Conservation (phyloP, 495 filamentous ascomycete species). For the Astrocystis sublimbata region DNA sequence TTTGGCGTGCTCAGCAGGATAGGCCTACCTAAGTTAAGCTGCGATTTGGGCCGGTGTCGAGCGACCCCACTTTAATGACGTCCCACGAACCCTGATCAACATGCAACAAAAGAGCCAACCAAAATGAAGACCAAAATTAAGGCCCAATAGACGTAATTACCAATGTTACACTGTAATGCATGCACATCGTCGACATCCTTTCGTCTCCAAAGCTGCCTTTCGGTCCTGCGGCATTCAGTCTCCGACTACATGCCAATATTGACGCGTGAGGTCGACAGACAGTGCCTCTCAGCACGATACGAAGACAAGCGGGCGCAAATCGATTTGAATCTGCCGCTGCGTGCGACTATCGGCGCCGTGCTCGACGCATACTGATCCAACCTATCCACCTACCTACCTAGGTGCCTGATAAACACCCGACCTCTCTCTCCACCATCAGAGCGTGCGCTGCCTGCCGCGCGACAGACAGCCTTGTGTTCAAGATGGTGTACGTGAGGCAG, state of each 20-base stretch:
- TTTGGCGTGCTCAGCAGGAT: too few relatives aligned
- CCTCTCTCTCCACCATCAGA: not conserved
- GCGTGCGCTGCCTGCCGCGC: not conserved
- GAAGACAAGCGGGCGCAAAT: too few relatives aligned
- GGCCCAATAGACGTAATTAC: constrained; percentile 9
- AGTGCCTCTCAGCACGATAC: too few relatives aligned
- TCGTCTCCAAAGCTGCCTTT: not conserved
- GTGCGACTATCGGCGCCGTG: not conserved
- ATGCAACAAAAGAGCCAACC: constrained; percentile 9
- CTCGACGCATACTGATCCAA: not conserved
- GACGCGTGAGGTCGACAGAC: too few relatives aligned
- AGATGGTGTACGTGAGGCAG: constrained; percentile 85
- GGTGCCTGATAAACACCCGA: not conserved
- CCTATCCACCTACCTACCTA: not conserved
- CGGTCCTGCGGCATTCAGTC: too few relatives aligned
- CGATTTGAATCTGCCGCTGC: too few relatives aligned
- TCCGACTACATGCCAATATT: not conserved
- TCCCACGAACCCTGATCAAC: constrained; percentile 1
- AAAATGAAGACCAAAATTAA: constrained; percentile 12
- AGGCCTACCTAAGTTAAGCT: not conserved
- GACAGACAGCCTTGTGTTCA: constrained; percentile 27
- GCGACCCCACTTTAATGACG: constrained; percentile 24
- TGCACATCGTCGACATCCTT: not conserved
- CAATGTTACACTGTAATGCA: not conserved
- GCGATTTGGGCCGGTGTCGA: too few relatives aligned